Evolutionary conservation across 2,329 filamentous ascomycete genomes (phyloP), one percentile per base, ranked within the genome.

Genomic region (Nemania sp.): DNA sequence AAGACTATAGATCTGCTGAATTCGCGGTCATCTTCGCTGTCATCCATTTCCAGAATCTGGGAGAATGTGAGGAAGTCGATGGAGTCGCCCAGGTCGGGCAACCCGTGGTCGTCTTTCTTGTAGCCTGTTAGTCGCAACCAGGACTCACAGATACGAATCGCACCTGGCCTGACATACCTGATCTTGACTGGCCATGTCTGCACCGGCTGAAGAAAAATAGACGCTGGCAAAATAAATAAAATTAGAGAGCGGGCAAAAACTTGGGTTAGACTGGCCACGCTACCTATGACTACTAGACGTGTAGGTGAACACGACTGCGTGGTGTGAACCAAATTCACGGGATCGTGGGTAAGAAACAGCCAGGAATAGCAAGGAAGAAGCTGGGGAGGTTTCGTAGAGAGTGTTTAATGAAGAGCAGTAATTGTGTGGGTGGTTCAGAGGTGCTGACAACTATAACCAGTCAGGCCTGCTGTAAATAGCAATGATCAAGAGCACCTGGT

Each of bases 11-110:
- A 87, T 65, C 80, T 83, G 75, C 89, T 95, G 79, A 97, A 97
- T 43, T 96, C 91, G 64, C 86, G 82, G 60, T 93, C 89, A 9
- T 86, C 83, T 62, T 90, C 88, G 61, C 90, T 89, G 61, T 97
- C 94, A 72, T 99, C 94, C 93, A 99, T 97, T 74, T 97, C 94
- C 59, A 97, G 83, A 70, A 99, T 97, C 78, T 97, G 94, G 66
- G 87, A 86, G 67, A 99, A 99, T 52, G 91, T 96, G 50, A 74
- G 71, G 57, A 79, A 75, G 72, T 97, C 93, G 73, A 99, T 86
- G 69, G 80, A 80, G 61, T 94, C 89, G 55, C 84, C 86, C 61
- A 91, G 83, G 56, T 89, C 83, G 55, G 79, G 77, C 66, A 84
- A 71, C 57, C 72, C 75, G 61, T 78, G 74, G 62, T 73, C 75